Base-by-base conservation (phyloP, 2,329 filamentous ascomycete genomes). In the Diaporthe sp. region DNA sequence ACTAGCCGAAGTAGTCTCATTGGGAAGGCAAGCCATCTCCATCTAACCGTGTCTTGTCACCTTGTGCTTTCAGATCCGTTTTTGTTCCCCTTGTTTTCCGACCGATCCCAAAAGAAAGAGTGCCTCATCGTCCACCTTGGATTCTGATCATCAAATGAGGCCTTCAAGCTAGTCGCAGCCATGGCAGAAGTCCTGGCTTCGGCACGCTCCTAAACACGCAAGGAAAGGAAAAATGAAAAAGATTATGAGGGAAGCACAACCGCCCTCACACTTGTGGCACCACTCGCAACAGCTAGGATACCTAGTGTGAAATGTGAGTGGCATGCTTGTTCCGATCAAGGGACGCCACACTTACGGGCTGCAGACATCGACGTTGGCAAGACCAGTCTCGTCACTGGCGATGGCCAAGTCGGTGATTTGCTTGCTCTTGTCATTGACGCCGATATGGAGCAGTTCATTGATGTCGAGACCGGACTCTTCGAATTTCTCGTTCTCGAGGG, bases 231-330 rank as follows among this genome's bases (percentile, higher is more conserved):
- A n/a, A 12, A 63, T 25, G 44, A 59, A 61, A 19, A 71, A 53
- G 47, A 71, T 55, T 8, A 71, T 39, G 8, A 35, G 22, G 3
- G 70, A 42, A 1, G 63, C 6, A 50, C 70, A 71, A 8, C 44
- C 70, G 7, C 27, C 56, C 35, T 63, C 56, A 8, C 69, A 71
- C 10, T 37, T 53, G 44, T 71, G 69, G 44, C 69, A 71, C n/a
- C 37, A 19, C 4, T 71, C 27, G 35, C 69, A 71, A 47, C 69
- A 71, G 19, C 35, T 15, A 30, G 69, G 69, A 15, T 71, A 71
- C 12, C 69, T 71, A 22, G 37, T 32, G 30, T 39, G 22, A 8
- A 10, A 42, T 17, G 15, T 59, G 32, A 63, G 56, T 37, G 9
- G 32, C 10, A 42, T 42, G 22, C 1, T 42, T 9, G 8, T 35